These are phyloP conservation scores for Trypanosoma mega DNA, from an alignment of 208 protist genomes.

Conservation along the genomic window DNA sequence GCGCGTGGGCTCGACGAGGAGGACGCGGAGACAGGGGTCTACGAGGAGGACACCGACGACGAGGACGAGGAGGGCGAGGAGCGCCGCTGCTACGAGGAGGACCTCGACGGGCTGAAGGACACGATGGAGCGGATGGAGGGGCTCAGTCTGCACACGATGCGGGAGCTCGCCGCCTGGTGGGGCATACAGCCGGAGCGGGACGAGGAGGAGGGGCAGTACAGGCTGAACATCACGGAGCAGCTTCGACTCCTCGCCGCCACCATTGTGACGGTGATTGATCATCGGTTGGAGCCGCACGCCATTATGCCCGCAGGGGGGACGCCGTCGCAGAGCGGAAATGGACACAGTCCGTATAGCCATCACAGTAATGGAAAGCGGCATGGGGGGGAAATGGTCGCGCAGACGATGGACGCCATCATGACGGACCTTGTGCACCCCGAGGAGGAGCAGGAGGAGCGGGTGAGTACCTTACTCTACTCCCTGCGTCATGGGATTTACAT, in stretches of 20 bases:
- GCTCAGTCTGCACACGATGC: slow-evolving; percentile 15
- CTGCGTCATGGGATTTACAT: slow-evolving; percentile 49
- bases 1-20: neutral
- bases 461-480: slow-evolving; percentile 29
- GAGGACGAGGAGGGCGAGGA: neutral
- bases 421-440: neutral
- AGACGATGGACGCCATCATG: neutral
- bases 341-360: neutral
- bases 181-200: slow-evolving; percentile 8
- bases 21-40: neutral
- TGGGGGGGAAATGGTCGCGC: neutral
- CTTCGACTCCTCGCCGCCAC: slow-evolving; percentile 23
- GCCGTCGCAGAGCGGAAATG: neutral
- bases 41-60: neutral
- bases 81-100: slow-evolving; percentile 8
- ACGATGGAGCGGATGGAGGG: slow-evolving; percentile 16
- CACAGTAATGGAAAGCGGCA: neutral
- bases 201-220: slow-evolving; percentile 12
- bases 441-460: slow-evolving; percentile 1
- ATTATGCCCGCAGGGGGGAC: neutral
- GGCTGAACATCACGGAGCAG: slow-evolving; percentile 19
- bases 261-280: slow-evolving; percentile 15
- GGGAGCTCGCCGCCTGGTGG: slow-evolving; percentile 15
- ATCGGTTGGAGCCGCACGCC: slow-evolving; percentile 8
- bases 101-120: slow-evolving; percentile 19